These are phyloP conservation scores for Striga asiatica DNA, from an alignment of 257 asterid species.

Conservation along the genomic window DNA sequence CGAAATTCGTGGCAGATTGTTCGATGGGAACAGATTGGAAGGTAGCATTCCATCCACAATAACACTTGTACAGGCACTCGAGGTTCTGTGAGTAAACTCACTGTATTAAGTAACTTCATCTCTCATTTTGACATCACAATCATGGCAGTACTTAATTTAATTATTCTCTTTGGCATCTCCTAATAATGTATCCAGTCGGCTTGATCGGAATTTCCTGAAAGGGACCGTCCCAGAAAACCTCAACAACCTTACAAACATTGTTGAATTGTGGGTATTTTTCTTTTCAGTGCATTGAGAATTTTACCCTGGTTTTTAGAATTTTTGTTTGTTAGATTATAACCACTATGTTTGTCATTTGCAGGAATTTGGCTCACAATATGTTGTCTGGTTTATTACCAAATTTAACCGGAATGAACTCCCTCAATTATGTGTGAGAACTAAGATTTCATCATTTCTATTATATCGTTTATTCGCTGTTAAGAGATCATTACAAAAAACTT, in stretches of 20 bases:
- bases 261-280: constrained; percentile 59
- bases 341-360: constrained; percentile 17
- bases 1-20: constrained; percentile 32
- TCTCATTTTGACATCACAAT: constrained; percentile 5
- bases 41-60: constrained; percentile 71
- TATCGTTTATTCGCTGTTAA: not conserved
- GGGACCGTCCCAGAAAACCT: constrained; percentile 51
- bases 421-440: constrained; percentile 60
- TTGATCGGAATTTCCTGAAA: constrained; percentile 60
- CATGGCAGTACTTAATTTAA: not conserved
- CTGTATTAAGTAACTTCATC: constrained; percentile 2
- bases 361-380: constrained; percentile 78
- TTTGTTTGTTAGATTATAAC: not conserved
- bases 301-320: not conserved
- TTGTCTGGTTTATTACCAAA: constrained; percentile 69
- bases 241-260: constrained; percentile 59
- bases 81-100: constrained; percentile 81
- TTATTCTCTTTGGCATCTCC: not conserved
- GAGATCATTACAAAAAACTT: too few relatives aligned
- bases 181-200: constrained; percentile 43
- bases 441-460: not conserved
- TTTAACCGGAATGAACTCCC: constrained; percentile 65
- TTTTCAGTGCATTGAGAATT: not conserved
- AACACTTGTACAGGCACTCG: constrained; percentile 65
- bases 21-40: constrained; percentile 61